Evolutionary conservation across 805 yeast genomes (phyloP).

Genomic region (Candida argentea): DNA sequence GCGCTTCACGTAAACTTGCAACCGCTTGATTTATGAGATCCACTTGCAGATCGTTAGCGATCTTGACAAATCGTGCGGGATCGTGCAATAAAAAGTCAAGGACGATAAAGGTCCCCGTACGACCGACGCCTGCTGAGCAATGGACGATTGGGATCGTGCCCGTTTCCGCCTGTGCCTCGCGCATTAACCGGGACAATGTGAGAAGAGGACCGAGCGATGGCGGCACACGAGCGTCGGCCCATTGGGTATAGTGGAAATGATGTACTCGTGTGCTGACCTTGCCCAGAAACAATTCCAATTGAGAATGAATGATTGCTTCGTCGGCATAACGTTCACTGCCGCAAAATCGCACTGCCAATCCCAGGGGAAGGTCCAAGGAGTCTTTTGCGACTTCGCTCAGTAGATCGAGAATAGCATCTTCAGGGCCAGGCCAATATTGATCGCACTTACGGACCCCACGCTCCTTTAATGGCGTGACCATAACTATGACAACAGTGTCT

Average conservation of each 20-base stretch:
- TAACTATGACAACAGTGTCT: slow-evolving; percentile 20
- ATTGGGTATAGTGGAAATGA: slow-evolving; percentile 32
- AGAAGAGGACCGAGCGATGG: slow-evolving; percentile 20
- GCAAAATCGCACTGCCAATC: slow-evolving; percentile 9
- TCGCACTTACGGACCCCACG: slow-evolving; percentile 28
- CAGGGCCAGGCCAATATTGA: slow-evolving; percentile 27
- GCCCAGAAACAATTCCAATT: slow-evolving; percentile 12
- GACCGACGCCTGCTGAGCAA: slow-evolving; percentile 96
- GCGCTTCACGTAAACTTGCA: slow-evolving; percentile 15
- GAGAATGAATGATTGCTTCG: slow-evolving; percentile 18
- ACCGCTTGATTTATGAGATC: slow-evolving; percentile 24
- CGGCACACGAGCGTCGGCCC: slow-evolving; percentile 38
- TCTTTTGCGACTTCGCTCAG: slow-evolving; percentile 10
- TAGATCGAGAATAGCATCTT: slow-evolving; percentile 11
- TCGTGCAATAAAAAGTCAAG: slow-evolving; percentile 21
- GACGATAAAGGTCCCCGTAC: slow-evolving; percentile 47
- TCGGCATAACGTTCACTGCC: slow-evolving; percentile 7
- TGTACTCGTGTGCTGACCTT: slow-evolving; percentile 15
- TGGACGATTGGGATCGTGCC: slow-evolving; percentile 33
- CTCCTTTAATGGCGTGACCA: slow-evolving; percentile 47
- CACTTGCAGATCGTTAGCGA: slow-evolving; percentile 3
- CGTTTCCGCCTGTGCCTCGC: slow-evolving; percentile 4
- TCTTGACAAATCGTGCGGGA: neutral
- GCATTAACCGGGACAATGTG: slow-evolving; percentile 11
- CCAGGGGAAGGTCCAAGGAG: slow-evolving; percentile 9